Base-by-base conservation (phyloP, 306 rosid genomes). In the Hippophae tibetana region DNA sequence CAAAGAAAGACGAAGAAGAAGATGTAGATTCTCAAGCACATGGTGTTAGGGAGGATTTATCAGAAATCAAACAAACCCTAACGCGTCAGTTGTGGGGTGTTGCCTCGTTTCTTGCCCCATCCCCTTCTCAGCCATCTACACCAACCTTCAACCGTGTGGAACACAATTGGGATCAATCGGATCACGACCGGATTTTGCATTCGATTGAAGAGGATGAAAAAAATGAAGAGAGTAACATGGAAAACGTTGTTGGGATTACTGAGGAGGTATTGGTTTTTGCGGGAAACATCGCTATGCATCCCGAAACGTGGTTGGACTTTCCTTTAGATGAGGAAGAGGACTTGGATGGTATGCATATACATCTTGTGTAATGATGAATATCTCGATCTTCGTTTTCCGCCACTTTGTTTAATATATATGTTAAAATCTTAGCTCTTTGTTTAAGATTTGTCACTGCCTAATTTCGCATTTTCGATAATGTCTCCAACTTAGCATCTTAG, bases 291-390 rank as follows among this genome's bases (percentile, higher is more conserved):
- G 89, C 93, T 11, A 92, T 88, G 99, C 96, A 92, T 81, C 99
- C 99, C 8, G 99, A 92, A 74, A 92, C 96, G 42, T 92, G 99
- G 99, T 73, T 92, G 79, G 99, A 92, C 78, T 92, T 88, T 65
- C 97, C 99, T 43, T 68, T 84, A 42, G 95, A 86, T 5, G 99
- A 92, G 65, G 99, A 92, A 75, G 95, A 92, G 10, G 94, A 86
- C 63, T 71, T 65, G 10, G 84, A 78, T 4, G 96, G 99, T 92
- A 81, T 64, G 73, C 31, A 63, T 56, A 14, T 43, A 50, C 11
- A 6, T 49, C 56, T 7, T 68, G 44, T 64, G n/a, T 27, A 57
- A 42, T 48, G 43, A 8, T 7, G 25, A 11, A 18, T 53, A 7
- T 53, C 8, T 9, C 9, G 26, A 47, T 27, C 9, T 2, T 42